Conservation (phyloP, 352 stramenopile genomes). For the Phytophthora fragariae region DNA sequence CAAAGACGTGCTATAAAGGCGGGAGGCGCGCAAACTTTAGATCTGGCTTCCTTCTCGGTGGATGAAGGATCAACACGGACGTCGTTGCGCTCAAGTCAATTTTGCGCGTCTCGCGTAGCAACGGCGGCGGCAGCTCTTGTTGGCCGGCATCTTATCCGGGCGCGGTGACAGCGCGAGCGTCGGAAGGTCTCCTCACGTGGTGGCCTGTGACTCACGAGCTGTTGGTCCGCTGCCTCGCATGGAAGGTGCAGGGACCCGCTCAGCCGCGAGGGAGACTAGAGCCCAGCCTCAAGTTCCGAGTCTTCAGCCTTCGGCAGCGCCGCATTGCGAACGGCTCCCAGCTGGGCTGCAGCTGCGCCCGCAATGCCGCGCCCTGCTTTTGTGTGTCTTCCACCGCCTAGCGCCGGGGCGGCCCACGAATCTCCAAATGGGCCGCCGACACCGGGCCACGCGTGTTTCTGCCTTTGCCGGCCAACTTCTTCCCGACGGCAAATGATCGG, state of each 20-base stretch:
- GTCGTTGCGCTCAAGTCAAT: too few relatives aligned
- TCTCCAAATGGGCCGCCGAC: neutral
- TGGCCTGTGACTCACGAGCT: constrained; percentile 11
- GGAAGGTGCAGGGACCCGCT: constrained; percentile 29
- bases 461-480: constrained; percentile 6
- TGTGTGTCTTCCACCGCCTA: constrained; percentile 34
- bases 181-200: constrained; percentile 22
- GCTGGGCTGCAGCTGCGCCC: constrained; percentile 31
- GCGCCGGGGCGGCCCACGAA: constrained; percentile 12
- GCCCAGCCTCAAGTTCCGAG: constrained; percentile 4
- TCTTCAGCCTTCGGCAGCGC: constrained; percentile 17
- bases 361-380: constrained; percentile 22
- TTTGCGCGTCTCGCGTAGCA: too few relatives aligned
- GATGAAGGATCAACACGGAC: neutral
- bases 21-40: neutral
- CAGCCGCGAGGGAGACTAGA: constrained; percentile 24
- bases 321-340: constrained; percentile 23
- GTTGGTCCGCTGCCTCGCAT: constrained; percentile 19
- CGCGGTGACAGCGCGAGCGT: neutral
- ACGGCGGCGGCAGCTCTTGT: neutral
- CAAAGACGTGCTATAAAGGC: constrained; percentile 9
- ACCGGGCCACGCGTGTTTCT: constrained; percentile 23
- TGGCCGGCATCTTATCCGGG: neutral
- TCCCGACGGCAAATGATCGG: neutral
- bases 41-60: neutral